phyloP scores from a whole-genome alignment of 1,284 basidiomycete genomes.

The Boletus nobilissimus region DNA sequence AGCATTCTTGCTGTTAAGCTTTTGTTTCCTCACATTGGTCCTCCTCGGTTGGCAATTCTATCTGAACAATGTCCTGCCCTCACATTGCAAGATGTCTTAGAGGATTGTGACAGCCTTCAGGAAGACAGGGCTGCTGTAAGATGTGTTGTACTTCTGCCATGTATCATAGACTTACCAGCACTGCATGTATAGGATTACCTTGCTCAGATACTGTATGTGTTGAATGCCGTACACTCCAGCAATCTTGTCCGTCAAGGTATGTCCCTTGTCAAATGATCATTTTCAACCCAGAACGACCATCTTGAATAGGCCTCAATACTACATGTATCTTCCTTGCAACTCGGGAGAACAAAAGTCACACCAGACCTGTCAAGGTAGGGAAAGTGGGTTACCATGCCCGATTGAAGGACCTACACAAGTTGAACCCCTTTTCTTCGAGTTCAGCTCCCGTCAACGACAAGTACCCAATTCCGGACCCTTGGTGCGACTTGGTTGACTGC shows the following conservation, averaged over 20 bases:
- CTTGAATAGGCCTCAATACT: constrained; percentile 60
- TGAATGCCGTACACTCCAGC: constrained; percentile 70
- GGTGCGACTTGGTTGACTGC: constrained; percentile 51
- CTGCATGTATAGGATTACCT: constrained; percentile 68
- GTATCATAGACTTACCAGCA: background rate
- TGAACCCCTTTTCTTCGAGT: constrained; percentile 70
- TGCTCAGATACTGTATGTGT: constrained; percentile 70
- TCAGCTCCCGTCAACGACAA: constrained; percentile 53
- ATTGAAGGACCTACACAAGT: constrained; percentile 76
- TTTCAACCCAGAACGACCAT: background rate
- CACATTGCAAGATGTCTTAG: constrained; percentile 72
- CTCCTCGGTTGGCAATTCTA: constrained; percentile 68
- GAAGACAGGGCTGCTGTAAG: constrained; percentile 73
- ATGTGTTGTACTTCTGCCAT: constrained; percentile 26
- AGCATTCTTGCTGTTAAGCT: constrained; percentile 74
- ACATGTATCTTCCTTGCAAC: constrained; percentile 68
- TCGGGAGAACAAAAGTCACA: constrained; percentile 56
- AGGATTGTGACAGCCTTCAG: constrained; percentile 71
- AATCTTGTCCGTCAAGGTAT: constrained; percentile 74
- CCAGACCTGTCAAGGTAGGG: constrained; percentile 73
- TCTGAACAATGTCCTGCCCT: constrained; percentile 72
- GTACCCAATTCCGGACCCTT: constrained; percentile 63
- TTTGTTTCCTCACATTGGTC: constrained; percentile 57
- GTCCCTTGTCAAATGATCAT: background rate
- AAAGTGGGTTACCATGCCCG: constrained; percentile 70